Evolutionary conservation across 352 stramenopile species (phyloP).

Genomic region (Ophiocytium majus): DNA sequence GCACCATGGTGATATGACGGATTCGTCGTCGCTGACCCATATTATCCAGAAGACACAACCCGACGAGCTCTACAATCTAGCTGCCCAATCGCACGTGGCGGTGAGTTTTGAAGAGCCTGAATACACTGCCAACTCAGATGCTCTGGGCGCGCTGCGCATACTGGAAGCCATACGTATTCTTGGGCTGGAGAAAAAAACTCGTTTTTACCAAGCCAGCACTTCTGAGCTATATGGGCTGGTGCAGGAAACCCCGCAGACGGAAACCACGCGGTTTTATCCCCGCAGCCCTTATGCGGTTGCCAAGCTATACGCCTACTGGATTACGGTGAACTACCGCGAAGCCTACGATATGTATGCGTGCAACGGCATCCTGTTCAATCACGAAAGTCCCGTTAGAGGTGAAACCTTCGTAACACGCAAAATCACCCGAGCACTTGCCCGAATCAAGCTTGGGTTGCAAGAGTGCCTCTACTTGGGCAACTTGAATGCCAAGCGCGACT

Average conservation of each 20-base stretch:
- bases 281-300: neutral
- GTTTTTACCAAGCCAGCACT: conserved; percentile 28
- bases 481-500: conserved; percentile 84
- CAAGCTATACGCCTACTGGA: conserved; percentile 3
- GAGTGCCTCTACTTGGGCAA: conserved; percentile 95
- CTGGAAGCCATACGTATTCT: conserved; percentile 92
- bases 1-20: conserved; percentile 97
- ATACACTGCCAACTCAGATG: conserved; percentile 96
- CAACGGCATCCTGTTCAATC: conserved; percentile 99
- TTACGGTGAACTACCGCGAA: conserved; percentile 58
- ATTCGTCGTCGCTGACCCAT: conserved; percentile 90
- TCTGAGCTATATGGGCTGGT: conserved; percentile 6
- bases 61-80: conserved; percentile 97
- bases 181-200: conserved; percentile 61
- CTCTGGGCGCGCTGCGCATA: conserved; percentile 88
- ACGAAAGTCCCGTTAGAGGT: conserved; percentile 93
- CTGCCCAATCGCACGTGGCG: conserved; percentile 82
- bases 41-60: conserved; percentile 77
- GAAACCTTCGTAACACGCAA: conserved; percentile 98
- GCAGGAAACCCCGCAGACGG: neutral
- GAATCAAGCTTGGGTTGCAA: conserved; percentile 83
- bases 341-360: conserved; percentile 65
- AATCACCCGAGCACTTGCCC: conserved; percentile 90
- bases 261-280: conserved; percentile 10
- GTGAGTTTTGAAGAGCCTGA: conserved; percentile 99